These are phyloP conservation scores for Chrysophaeum taylorii DNA, from an alignment of 352 stramenopile species.

Conservation along the genomic window DNA sequence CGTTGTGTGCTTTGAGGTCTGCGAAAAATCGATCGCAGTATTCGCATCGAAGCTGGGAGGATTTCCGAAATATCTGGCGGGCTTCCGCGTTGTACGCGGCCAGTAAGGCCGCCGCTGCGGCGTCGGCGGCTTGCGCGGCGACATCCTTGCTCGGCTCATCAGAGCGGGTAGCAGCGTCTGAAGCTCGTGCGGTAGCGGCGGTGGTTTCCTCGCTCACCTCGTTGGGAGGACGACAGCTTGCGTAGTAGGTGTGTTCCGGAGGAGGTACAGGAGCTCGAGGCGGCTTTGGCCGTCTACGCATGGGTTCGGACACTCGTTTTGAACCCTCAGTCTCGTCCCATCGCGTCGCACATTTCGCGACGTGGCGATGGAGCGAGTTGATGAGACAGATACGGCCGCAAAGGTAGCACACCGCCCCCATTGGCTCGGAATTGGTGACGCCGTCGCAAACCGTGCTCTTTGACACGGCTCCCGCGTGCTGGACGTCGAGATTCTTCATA, in stretches of 20 bases:
- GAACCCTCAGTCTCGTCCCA: not conserved
- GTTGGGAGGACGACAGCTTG: no score
- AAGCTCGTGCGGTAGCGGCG: no score
- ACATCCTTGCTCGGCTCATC: no score
- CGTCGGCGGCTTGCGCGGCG: not conserved
- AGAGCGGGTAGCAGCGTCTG: no score
- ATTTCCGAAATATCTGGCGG: not conserved
- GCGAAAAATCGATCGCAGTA: conserved; percentile 5
- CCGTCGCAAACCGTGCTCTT: not conserved
- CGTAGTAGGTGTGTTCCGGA: not conserved
- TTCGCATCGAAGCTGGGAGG: not conserved
- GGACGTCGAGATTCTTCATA: not conserved
- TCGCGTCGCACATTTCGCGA: not conserved
- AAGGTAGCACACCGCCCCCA: conserved; percentile 2
- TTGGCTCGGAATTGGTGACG: not conserved
- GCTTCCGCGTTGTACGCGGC: not conserved
- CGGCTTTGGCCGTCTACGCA: not conserved
- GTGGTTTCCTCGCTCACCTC: no score
- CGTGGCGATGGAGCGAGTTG: not conserved
- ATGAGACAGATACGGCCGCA: not conserved
- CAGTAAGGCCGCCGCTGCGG: not conserved
- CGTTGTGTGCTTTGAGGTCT: not conserved
- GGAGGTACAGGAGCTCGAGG: not conserved
- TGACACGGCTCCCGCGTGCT: not conserved
- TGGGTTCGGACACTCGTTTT: not conserved